Percentiles rank a stretch among this genome's conserved stretches.
These are phyloP conservation scores for Alternaria atra DNA, from an alignment of 2,329 filamentous ascomycete genomes.

Conservation along the genomic window DNA sequence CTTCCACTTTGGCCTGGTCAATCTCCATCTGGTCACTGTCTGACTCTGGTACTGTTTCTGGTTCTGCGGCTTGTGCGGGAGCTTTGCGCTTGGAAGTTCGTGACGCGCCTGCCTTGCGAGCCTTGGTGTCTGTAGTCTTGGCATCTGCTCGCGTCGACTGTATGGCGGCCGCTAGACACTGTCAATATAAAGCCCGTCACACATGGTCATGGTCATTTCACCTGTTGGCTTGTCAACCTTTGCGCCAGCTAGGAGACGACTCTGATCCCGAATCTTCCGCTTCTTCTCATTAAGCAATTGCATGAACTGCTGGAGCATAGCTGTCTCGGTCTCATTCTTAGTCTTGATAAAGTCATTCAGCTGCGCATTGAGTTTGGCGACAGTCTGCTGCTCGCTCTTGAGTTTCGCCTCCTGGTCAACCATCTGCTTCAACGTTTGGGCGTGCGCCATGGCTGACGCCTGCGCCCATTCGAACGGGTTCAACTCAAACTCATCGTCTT, in stretches of 20 bases:
- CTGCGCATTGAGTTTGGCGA: slow-evolving; percentile 68
- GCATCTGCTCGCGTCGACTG: slow-evolving; percentile 35
- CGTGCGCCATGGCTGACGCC: slow-evolving; percentile 62
- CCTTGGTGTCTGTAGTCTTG: slow-evolving; percentile 34
- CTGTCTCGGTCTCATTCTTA: slow-evolving; percentile 73
- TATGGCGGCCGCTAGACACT: slow-evolving; percentile 37
- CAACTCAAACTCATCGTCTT: slow-evolving; percentile 67
- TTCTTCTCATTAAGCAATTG: slow-evolving; percentile 81
- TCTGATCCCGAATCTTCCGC: slow-evolving; percentile 78
- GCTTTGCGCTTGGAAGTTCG: slow-evolving; percentile 50
- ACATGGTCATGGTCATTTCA: slow-evolving; percentile 12
- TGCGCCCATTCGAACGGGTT: slow-evolving; percentile 76
- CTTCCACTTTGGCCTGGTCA: slow-evolving; percentile 38
- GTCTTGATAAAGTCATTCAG: slow-evolving; percentile 71
- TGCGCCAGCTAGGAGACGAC: slow-evolving; percentile 66
- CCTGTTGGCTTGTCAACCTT: slow-evolving; percentile 54
- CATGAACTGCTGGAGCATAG: slow-evolving; percentile 74
- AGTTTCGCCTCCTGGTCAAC: slow-evolving; percentile 55
- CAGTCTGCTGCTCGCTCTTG: slow-evolving; percentile 62
- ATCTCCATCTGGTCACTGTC: slow-evolving; percentile 48
- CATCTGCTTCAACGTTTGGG: slow-evolving; percentile 57
- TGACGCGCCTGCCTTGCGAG: slow-evolving; percentile 45
- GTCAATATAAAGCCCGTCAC: slow-evolving; percentile 1
- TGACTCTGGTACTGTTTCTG: slow-evolving; percentile 33
- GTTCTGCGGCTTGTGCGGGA: slow-evolving; percentile 31